Evolutionary conservation across 2,329 filamentous ascomycete genomes (phyloP), one percentile per base, ranked within the genome.

Genomic region (Aspergillus transmontanensis): DNA sequence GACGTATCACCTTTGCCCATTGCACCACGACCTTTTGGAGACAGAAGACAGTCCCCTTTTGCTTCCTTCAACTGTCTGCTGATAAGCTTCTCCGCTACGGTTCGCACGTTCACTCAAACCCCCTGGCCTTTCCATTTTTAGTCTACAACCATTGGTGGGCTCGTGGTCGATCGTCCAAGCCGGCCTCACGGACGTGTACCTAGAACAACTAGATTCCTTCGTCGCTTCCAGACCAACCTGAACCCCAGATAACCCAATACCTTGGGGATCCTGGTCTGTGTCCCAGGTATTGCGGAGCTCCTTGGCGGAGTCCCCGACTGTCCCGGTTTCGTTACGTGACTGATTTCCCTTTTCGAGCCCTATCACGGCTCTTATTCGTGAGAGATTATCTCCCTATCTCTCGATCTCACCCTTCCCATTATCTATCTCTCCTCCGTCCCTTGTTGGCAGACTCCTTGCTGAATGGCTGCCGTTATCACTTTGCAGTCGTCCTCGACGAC

Each of bases 401-500:
- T 26, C 23, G 28, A 48, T 54, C n/a, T 32, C 32, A 39, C 19
- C 43, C 58, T 45, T 21, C 28, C n/a, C 39, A 32, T 46, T 36
- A 36, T 55, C 46, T 23, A 26, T 53, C 51, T 21, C 48, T 16
- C 26, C 46, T 34, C 11, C 23, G 23, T 19, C 45, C 41, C 28
- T 11, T 50, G 26, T 50, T 30, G 28, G 19, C 26, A 51, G 19
- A 10, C 16, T 11, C 59, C 58, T 50, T 63, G 48, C 61, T 66
- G 63, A 66, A 79, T 79, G 76, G 76, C 77, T 63, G 74, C 76
- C 59, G 76, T 76, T 71, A 76, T 78, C 69, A 76, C 76, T n/a
- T 70, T 78, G 69, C 76, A 79, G 70, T 75, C 76, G 68, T 76
- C 75, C 59, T 70, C 75, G 56, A 70, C 74, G 67, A 69, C 72